Base-by-base conservation (phyloP, 257 asterid genomes). In the Scutellaria baicalensis region DNA sequence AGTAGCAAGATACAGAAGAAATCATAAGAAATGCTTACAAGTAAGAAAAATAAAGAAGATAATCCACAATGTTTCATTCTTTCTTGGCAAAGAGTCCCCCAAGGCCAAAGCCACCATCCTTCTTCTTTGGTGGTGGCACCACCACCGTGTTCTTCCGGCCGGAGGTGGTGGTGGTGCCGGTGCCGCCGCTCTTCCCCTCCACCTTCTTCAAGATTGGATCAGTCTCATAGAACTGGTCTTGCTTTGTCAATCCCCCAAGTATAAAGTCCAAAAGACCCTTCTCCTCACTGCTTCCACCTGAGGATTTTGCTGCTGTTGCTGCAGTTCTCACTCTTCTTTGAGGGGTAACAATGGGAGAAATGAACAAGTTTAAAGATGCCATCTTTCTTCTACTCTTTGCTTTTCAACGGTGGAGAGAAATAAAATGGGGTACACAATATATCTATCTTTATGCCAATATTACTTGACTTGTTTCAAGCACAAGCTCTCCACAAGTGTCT, bases 141-240 rank as follows among this genome's bases (percentile, higher is more conserved):
- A 70, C 81, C 18, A 52, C 85, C 7, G 93, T 0, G 54, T 54
- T 77, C 86, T 62, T 85, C 47, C 86, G 63, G 20, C 83, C 55
- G n/a, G 55, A 36, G 42, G 76, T 68, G 45, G 65, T 61, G 68
- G 66, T 14, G 44, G 57, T 48, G 59, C 56, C 59, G 77, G 75
- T 58, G 49, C 73, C 71, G 68, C 73, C 75, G 45, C 59, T 69
- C 78, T 81, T 80, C 9, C 54, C 91, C 74, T 92, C 98, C 48
- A 80, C 89, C 75, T 82, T 88, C 76, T 79, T 75, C 89, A 92
- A 75, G 77, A 92, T 79, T 8, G 98, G 98, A 61, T 92, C 96
- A 43, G 90, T 86, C 80, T 92, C 98, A 70, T 86, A 82, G 61
- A 92, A 75, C 81, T 92, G 98, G 12, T 92, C 98, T 71, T 81